phyloP scores from a whole-genome alignment of 305 asterid species.

The Nicotiana rustica region DNA sequence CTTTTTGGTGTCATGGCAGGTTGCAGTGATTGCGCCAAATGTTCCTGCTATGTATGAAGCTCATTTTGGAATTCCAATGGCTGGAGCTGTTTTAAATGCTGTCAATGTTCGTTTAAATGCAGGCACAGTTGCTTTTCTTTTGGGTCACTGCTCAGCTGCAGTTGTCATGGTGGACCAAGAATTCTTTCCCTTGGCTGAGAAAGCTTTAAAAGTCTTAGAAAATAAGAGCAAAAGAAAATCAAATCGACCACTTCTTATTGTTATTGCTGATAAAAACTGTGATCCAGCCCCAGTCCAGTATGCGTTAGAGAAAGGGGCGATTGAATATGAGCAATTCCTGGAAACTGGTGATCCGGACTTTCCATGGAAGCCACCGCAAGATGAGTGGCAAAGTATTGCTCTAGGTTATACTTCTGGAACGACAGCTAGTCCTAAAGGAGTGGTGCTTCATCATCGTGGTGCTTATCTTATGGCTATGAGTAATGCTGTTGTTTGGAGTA shows the following conservation, averaged over 20 bases:
- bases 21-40: conserved; percentile 95
- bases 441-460: conserved; percentile 95
- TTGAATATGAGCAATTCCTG: conserved; percentile 83
- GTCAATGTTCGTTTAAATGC: conserved; percentile 92
- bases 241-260: conserved; percentile 66
- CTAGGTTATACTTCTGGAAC: conserved; percentile 96
- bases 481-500: conserved; percentile 73
- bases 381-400: conserved; percentile 98
- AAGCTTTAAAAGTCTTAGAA: conserved; percentile 65
- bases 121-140: conserved; percentile 76
- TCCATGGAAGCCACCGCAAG: conserved; percentile 85
- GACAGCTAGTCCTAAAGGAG: conserved; percentile 96
- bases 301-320: conserved; percentile 73
- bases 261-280: conserved; percentile 75
- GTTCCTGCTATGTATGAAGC: conserved; percentile 89
- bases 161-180: conserved; percentile 94
- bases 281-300: conserved; percentile 63
- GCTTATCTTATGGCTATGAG: conserved; percentile 90
- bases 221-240: conserved; percentile 55
- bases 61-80: conserved; percentile 95
- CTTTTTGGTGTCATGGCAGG: conserved; percentile 54
- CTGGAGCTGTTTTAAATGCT: conserved; percentile 92
- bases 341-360: conserved; percentile 81
- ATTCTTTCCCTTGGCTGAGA: conserved; percentile 76
- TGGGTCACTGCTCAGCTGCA: conserved; percentile 79